Percentiles rank a stretch among this genome's conserved stretches.
These are phyloP conservation scores for Danielia reshetovae DNA, from an alignment of 805 yeast genomes.

Conservation along the genomic window DNA sequence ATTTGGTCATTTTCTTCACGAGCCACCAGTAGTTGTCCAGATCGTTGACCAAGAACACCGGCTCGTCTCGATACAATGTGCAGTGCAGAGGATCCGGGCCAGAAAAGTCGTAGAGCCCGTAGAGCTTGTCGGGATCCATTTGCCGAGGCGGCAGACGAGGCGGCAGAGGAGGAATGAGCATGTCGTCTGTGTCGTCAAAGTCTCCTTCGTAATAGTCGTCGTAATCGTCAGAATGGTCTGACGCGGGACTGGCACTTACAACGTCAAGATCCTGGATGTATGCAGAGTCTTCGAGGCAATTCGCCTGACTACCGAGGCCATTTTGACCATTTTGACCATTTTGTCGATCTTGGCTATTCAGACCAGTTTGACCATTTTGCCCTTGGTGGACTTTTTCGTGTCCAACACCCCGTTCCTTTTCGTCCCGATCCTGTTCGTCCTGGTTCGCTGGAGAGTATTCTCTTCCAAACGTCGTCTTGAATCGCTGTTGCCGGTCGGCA, in stretches of 20 bases:
- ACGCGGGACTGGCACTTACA: not conserved
- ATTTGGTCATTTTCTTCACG: conserved; percentile 45
- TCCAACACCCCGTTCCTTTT: conserved; percentile 3
- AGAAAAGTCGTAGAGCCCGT: conserved; percentile 80
- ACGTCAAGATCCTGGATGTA: not conserved
- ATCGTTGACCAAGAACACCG: conserved; percentile 79
- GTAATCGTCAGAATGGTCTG: conserved; percentile 5
- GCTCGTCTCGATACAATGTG: conserved; percentile 71
- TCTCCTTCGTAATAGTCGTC: conserved; percentile 11
- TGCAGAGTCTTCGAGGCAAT: not conserved
- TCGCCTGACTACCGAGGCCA: too few species aligned
- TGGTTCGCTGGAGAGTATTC: conserved; percentile 17
- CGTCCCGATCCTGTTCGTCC: conserved; percentile 1
- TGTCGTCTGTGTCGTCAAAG: conserved; percentile 33
- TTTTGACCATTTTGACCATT: too few species aligned
- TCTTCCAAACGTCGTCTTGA: conserved; percentile 28
- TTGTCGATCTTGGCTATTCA: too few species aligned
- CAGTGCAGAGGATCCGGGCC: conserved; percentile 96
- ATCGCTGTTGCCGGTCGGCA: conserved; percentile 31
- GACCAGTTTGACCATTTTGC: too few species aligned
- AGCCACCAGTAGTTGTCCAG: conserved; percentile 97
- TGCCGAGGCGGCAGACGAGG: conserved; percentile 78
- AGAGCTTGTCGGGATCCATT: conserved; percentile 75
- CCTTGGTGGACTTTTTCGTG: too few species aligned
- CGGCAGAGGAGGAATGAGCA: conserved; percentile 53